phyloP scores from a whole-genome alignment of 176 grass and related monocot species.

The Urochloa ruziziensis region DNA sequence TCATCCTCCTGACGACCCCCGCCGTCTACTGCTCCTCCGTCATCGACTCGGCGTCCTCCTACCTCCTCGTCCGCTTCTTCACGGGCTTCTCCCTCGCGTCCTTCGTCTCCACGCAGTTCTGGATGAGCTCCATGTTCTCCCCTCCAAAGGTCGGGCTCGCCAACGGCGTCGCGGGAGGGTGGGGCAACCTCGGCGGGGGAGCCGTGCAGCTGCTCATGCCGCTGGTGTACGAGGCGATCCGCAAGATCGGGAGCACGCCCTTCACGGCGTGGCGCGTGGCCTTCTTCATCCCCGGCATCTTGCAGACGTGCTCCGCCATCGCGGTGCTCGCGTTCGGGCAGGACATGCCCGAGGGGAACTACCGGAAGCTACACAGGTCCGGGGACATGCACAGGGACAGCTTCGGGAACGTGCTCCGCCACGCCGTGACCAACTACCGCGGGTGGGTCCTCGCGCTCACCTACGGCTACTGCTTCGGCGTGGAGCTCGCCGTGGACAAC shows the following conservation, averaged over 20 bases:
- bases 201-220: slow-evolving; percentile 92
- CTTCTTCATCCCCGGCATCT: slow-evolving; percentile 85
- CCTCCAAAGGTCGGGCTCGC: slow-evolving; percentile 74
- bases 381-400: slow-evolving; percentile 84
- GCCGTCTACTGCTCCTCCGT: slow-evolving; percentile 75
- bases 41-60: slow-evolving; percentile 51
- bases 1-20: slow-evolving; percentile 83
- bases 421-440: slow-evolving; percentile 72
- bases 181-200: slow-evolving; percentile 94
- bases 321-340: slow-evolving; percentile 65
- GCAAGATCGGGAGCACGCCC: slow-evolving; percentile 58
- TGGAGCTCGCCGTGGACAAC: slow-evolving; percentile 91
- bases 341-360: slow-evolving; percentile 92
- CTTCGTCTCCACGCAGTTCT: slow-evolving; percentile 94
- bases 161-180: slow-evolving; percentile 84
- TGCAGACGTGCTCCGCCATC: slow-evolving; percentile 78
- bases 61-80: slow-evolving; percentile 85
- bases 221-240: slow-evolving; percentile 68
- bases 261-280: slow-evolving; percentile 84
- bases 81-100: slow-evolving; percentile 91
- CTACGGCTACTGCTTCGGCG: slow-evolving; percentile 92
- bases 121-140: slow-evolving; percentile 99
- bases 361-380: slow-evolving; percentile 54
- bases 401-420: slow-evolving; percentile 71
- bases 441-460: slow-evolving; percentile 81